A percentile compares a stretch with the other conserved stretches of the same genome.
Evolutionary conservation across 2,329 filamentous ascomycete genomes (phyloP).

Genomic region (Akanthomyces lecanii): DNA sequence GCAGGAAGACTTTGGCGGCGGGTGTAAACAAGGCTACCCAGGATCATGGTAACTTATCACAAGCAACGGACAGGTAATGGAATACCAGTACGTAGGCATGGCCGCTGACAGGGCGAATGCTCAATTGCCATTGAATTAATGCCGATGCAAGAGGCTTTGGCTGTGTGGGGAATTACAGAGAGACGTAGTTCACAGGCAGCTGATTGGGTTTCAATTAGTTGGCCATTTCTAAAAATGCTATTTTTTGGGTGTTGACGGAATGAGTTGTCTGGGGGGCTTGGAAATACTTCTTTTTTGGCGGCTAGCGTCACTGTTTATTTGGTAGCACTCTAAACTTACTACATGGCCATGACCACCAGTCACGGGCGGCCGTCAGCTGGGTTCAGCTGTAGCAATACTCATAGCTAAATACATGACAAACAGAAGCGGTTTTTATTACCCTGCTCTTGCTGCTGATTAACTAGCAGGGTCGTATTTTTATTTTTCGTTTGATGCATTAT

Average conservation of each 20-base stretch:
- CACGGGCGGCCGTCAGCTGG: background rate
- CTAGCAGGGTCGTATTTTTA: too few relatives aligned
- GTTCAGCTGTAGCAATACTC: too few relatives aligned
- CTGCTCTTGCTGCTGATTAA: too few relatives aligned
- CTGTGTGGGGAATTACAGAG: background rate
- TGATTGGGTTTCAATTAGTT: conserved; percentile 7
- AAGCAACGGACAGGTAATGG: background rate
- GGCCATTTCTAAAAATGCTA: background rate
- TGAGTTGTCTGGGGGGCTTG: background rate
- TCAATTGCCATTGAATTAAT: background rate
- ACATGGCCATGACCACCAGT: background rate
- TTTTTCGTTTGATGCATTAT: too few relatives aligned
- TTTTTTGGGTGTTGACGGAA: background rate
- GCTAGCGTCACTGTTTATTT: background rate
- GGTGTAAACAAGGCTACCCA: background rate
- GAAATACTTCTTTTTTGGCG: background rate
- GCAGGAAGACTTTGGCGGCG: background rate
- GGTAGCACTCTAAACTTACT: background rate
- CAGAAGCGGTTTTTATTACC: too few relatives aligned
- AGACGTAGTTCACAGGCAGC: background rate
- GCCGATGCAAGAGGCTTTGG: background rate
- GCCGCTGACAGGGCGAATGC: background rate
- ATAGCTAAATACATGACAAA: too few relatives aligned
- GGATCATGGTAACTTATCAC: too few relatives aligned
- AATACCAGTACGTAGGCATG: background rate